These are phyloP conservation scores for Tagetes erecta DNA, from an alignment of 129 eudicot species.

Conservation along the genomic window DNA sequence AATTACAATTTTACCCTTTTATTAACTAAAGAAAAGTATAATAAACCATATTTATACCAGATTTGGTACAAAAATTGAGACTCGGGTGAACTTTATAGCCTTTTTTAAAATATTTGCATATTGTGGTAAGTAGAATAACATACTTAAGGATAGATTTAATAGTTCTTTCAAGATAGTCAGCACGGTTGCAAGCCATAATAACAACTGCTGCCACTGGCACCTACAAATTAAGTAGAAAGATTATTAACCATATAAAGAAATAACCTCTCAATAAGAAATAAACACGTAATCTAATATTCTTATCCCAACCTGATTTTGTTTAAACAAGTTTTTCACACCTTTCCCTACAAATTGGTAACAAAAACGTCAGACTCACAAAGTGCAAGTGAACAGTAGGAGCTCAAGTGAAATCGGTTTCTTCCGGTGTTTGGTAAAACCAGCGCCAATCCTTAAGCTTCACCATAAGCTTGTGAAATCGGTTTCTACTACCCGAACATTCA, in stretches of 20 bases:
- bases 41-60: background rate
- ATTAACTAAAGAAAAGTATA: background rate
- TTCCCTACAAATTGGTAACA: constrained; percentile 47
- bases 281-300: background rate
- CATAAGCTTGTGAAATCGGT: too few species aligned
- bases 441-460: too few species aligned
- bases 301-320: constrained; percentile 55
- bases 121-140: constrained; percentile 18
- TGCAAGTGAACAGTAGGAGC: background rate
- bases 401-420: too few species aligned
- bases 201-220: constrained; percentile 96
- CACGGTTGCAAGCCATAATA: constrained; percentile 98
- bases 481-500: too few species aligned
- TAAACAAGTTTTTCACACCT: constrained; percentile 51
- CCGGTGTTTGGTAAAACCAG: too few species aligned
- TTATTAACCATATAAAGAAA: background rate
- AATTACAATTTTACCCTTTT: background rate
- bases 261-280: background rate
- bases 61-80: background rate
- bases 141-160: constrained; percentile 87
- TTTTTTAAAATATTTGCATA: constrained; percentile 5
- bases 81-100: background rate
- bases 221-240: constrained; percentile 33
- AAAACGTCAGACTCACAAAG: constrained; percentile 17
- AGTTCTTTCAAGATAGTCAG: constrained; percentile 93